Base-by-base conservation (phyloP, 768 basidiomycete genomes). In the Tulasnella sp. region DNA sequence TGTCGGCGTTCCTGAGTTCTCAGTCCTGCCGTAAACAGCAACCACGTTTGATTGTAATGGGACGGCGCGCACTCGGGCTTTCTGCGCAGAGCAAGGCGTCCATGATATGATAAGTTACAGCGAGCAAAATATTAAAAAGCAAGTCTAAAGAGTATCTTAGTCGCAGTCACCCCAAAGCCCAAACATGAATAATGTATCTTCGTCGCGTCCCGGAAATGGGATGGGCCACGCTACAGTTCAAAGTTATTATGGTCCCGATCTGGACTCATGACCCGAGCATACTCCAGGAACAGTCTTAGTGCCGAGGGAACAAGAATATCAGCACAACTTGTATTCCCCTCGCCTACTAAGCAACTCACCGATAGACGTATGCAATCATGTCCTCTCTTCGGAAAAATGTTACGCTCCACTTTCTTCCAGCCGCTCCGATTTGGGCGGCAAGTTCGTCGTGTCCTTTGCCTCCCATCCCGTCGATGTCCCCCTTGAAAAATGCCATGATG, bases 401-500 rank as follows among this genome's bases (percentile, higher is more conserved):
- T 80, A 86, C 83, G 79, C 90, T 91, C 92, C 92, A 93, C 41
- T 87, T 85, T 46, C 88, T 86, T 0, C 93, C 92, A 0, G 89
- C 87, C 2, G 84, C 78, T 0, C 91, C 93, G 46, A 94, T 93
- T 79, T 87, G 88, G 54, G 84, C 84, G 0, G 89, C 93, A 74
- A 92, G 83, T 1, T 87, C 88, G 76, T 94, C 93, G 81, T 94
- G 92, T 0, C 87, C 80, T 8, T 89, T 89, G 58, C 89, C 88
- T n/a, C 91, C 90, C 79, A 89, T 88, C n/a, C 91, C 90, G 79
- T 89, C 87, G 14, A 88, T 88, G 82, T 89, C 89, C 0, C 93
- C 92, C 0, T 91, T 90, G 86, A 94, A 94, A 87, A 96, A 96
- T 1, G 91, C 86, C 73, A 93, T 88, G 4, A 91, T 87, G 82